These are phyloP conservation scores for Suhomyces yuchorum DNA, from an alignment of 1,139 yeast species.

Conservation along the genomic window DNA sequence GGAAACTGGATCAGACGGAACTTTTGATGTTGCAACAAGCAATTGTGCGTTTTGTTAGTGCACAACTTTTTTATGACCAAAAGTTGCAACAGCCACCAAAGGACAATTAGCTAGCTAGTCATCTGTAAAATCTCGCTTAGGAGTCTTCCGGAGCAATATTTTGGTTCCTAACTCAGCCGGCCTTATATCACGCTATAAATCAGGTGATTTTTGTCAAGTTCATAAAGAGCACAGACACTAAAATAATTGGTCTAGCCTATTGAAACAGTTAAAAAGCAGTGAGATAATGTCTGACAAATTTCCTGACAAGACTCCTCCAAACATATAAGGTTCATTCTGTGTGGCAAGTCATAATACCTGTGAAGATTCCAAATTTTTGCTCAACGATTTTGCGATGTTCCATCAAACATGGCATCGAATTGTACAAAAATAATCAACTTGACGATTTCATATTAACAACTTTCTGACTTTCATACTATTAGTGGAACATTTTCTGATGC, in stretches of 20 bases:
- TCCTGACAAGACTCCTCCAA: too few relatives aligned
- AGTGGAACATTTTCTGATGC: too few relatives aligned
- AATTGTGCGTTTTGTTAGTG: constrained; percentile 2
- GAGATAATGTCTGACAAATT: background rate
- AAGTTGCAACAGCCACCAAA: background rate
- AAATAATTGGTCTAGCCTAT: background rate
- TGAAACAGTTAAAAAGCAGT: background rate
- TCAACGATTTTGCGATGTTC: too few relatives aligned
- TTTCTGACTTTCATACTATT: too few relatives aligned
- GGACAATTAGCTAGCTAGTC: background rate
- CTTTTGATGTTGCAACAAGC: constrained; percentile 4
- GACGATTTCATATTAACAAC: too few relatives aligned
- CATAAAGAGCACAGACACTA: background rate
- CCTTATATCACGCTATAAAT: background rate
- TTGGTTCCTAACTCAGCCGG: background rate
- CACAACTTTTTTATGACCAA: background rate
- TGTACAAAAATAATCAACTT: too few relatives aligned
- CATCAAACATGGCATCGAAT: too few relatives aligned
- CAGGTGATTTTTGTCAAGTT: background rate
- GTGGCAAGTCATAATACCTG: too few relatives aligned
- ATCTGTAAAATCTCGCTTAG: constrained; percentile 1
- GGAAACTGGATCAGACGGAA: background rate
- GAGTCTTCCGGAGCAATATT: background rate
- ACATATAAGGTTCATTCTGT: too few relatives aligned
- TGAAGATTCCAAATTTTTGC: too few relatives aligned